phyloP scores from a whole-genome alignment of 1,284 basidiomycete species.

The Ceratobasidium sp. region DNA sequence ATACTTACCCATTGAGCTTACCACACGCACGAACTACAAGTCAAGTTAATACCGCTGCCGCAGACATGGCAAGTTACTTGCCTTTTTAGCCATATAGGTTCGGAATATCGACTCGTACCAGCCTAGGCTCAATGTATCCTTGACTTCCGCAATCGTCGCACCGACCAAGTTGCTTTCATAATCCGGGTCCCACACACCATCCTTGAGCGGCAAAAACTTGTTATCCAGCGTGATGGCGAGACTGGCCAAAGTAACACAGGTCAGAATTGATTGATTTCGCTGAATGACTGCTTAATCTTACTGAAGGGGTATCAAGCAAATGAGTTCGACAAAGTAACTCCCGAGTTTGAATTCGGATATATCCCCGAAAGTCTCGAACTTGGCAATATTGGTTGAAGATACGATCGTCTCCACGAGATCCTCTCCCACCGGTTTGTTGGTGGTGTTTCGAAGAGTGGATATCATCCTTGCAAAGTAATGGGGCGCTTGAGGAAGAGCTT shows the following conservation, averaged over 20 bases:
- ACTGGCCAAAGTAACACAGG: conserved; percentile 61
- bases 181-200: conserved; percentile 64
- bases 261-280: conserved; percentile 64
- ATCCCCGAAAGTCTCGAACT: conserved; percentile 16
- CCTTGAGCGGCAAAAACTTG: conserved; percentile 65
- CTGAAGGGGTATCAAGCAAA: conserved; percentile 70
- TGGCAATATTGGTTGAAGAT: not conserved
- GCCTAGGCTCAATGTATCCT: conserved; percentile 51
- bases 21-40: conserved; percentile 63
- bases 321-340: conserved; percentile 59
- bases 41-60: not conserved
- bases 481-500: conserved; percentile 49
- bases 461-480: conserved; percentile 58
- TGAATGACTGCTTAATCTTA: conserved; percentile 62
- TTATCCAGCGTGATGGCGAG: conserved; percentile 61
- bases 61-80: conserved; percentile 45
- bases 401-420: conserved; percentile 51
- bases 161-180: conserved; percentile 60
- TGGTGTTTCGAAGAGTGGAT: conserved; percentile 54
- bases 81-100: conserved; percentile 66
- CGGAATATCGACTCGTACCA: conserved; percentile 70
- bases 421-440: conserved; percentile 60
- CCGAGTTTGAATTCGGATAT: too few relatives aligned
- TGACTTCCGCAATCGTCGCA: not conserved
- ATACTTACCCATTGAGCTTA: conserved; percentile 64